Conservation (phyloP, 2,329 filamentous ascomycete genomes). For the Colletotrichum endophyticum region DNA sequence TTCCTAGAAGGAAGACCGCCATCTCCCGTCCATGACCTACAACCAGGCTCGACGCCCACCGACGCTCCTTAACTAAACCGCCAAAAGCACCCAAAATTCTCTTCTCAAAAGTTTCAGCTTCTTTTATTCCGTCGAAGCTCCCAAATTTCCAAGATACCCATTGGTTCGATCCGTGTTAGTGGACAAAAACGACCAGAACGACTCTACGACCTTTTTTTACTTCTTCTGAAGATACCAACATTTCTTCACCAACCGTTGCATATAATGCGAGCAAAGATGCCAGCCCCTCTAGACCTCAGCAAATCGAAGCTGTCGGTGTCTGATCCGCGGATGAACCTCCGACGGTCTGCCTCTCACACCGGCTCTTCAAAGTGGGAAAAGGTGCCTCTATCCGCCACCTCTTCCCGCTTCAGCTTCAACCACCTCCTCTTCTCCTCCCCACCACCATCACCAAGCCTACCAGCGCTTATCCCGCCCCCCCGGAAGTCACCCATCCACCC, state of each 20-base stretch:
- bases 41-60: slow-evolving; percentile 17
- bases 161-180: slow-evolving; percentile 1
- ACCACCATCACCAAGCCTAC: slow-evolving; percentile 73
- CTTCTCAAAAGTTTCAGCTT: slow-evolving; percentile 9
- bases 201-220: slow-evolving; percentile 16
- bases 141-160: slow-evolving; percentile 14
- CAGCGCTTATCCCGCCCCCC: slow-evolving; percentile 68
- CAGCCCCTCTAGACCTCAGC: slow-evolving; percentile 51
- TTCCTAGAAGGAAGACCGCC: slow-evolving; percentile 18
- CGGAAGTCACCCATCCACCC: slow-evolving; percentile 64
- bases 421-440: slow-evolving; percentile 71
- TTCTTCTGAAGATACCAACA: slow-evolving; percentile 8
- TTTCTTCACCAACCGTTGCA: neutral
- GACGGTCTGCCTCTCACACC: slow-evolving; percentile 62
- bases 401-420: slow-evolving; percentile 69
- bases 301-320: slow-evolving; percentile 54
- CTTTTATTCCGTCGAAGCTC: neutral
- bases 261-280: slow-evolving; percentile 39
- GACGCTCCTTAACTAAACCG: slow-evolving; percentile 13
- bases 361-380: slow-evolving; percentile 44
- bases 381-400: slow-evolving; percentile 62
- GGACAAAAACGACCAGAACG: slow-evolving; percentile 1
- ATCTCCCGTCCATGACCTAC: slow-evolving; percentile 3
- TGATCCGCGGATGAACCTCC: slow-evolving; percentile 63
- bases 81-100: neutral